Evolutionary conservation across 148 eudicot genomes (phyloP).

Genomic region (Persicaria maculosa): DNA sequence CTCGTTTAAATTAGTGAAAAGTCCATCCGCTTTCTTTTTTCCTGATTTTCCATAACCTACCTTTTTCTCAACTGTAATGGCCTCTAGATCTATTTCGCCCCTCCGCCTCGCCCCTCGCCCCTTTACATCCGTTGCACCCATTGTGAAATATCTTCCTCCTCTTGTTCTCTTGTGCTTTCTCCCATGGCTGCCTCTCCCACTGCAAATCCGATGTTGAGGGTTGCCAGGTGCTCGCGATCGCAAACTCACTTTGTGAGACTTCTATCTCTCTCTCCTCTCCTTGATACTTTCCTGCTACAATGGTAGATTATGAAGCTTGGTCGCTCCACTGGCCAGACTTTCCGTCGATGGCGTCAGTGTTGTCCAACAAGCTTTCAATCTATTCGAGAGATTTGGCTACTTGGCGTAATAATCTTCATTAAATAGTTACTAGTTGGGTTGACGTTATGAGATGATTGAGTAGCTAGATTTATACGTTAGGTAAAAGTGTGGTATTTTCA

Average conservation of each 20-base stretch:
- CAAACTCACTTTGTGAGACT: too few relatives aligned
- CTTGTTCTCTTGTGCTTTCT: too few relatives aligned
- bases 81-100: too few relatives aligned
- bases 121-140: too few relatives aligned
- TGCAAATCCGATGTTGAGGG: background rate
- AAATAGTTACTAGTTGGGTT: background rate
- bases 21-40: too few relatives aligned
- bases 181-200: background rate
- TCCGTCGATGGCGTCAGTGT: constrained; percentile 6
- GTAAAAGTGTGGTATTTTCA: background rate
- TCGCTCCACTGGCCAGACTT: constrained; percentile 11
- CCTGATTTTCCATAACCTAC: too few relatives aligned
- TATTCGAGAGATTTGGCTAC: too few relatives aligned
- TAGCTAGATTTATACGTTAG: background rate
- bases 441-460: background rate
- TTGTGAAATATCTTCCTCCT: too few relatives aligned
- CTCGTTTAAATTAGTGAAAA: too few relatives aligned
- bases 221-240: background rate
- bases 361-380: background rate
- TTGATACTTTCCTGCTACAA: background rate
- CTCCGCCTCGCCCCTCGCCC: too few relatives aligned
- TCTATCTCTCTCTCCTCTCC: background rate
- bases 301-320: constrained; percentile 37
- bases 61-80: too few relatives aligned
- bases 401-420: too few relatives aligned